Evolutionary conservation across 2,329 filamentous ascomycete genomes (phyloP), one percentile per base, ranked within the genome.

Genomic region (Arthrobotrys conoides): DNA sequence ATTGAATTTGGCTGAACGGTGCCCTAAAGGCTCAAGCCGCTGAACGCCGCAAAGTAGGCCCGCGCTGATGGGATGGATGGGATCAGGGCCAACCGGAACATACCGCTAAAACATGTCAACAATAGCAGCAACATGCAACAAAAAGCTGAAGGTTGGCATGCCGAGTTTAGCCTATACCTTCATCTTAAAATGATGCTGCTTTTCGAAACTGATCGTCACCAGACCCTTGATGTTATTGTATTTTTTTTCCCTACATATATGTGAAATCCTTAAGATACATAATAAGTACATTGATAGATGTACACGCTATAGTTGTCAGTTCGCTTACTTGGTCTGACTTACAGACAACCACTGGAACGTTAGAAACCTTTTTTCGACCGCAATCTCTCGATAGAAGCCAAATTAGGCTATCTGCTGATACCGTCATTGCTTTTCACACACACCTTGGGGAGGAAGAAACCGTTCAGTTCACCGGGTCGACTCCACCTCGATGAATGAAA

Each of bases 91-190:
- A 41, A n/a, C 38, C 71, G 71, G 71, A 75, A 75, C 38, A 63
- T 75, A 75, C 71, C 71, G 71, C 53, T 20, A 71, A 70, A 53
- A 53, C 18, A 49, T 67, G 38, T 51, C 61, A 73, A 27, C 24
- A 65, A 24, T 20, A 12, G 27, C 22, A 46, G n/a, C n/a, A n/a
- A n/a, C n/a, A n/a, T n/a, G n/a, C n/a, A n/a, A n/a, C n/a, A n/a
- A n/a, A n/a, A 20, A 36, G 24, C 38, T 70, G 67, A 33, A 14
- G 67, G 51, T 76, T 71, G 27, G 57, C 55, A 41, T 63, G 61
- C 53, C 73, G 51, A 71, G 33, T 68, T 69, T 71, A 71, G 75
- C 68, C 63, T 78, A 72, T 78, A 63, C 68, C 59, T 67, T 72
- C 68, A 68, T 68, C 68, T 64, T 78, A 72, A 71, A 78, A 68